Evolutionary conservation across 2,329 filamentous ascomycete genomes (phyloP), one percentile per base, ranked within the genome.

Genomic region (Trichophyton simii): DNA sequence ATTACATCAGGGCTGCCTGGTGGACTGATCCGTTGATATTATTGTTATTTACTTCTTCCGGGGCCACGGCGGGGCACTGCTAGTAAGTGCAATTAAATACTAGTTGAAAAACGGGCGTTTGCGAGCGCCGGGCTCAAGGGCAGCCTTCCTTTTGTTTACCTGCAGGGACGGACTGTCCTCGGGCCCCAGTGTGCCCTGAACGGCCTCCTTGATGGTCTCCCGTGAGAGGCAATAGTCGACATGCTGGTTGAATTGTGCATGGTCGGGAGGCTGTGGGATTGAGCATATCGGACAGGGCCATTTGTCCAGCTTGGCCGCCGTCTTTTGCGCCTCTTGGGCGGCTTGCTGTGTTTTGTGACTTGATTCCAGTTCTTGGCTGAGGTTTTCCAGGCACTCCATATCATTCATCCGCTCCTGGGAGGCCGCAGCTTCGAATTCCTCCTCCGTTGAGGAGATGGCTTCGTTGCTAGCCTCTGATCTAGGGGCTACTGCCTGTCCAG

Each of bases 211-310:
- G 67, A 99, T 97, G 0, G 90, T 89, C 69, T 88, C 84, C 61
- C 86, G 81, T 0, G 91, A 96, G 1, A 99, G 80, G 72, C 94
- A 99, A 7, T 88, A 82, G 71, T 99, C 94, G 59, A 99, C 91
- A 69, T 99, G 94, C 61, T 87, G 83, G 67, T 99, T 99, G 75
- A 97, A 95, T 0, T 76, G 77, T 54, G 80, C 80, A 71, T 96
- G 90, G 58, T 92, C 81, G 0, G 90, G 83, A 0, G 78, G 69
- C 69, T 96, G 91, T 0, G 89, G 86, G 15, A 86, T 79, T n/a
- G 78, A 76, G 72, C 94, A 99, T 52, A 97, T 88, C 0, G 94
- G 94, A 72, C 94, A 99, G 42, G 87, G 81, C 91, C 91, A 97
- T 72, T 58, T 61, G 5, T 66, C 64, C 28, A 57, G 22, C 18